These are phyloP conservation scores for Claviceps sorghi DNA, from an alignment of 2,329 filamentous ascomycete genomes.

Conservation along the genomic window DNA sequence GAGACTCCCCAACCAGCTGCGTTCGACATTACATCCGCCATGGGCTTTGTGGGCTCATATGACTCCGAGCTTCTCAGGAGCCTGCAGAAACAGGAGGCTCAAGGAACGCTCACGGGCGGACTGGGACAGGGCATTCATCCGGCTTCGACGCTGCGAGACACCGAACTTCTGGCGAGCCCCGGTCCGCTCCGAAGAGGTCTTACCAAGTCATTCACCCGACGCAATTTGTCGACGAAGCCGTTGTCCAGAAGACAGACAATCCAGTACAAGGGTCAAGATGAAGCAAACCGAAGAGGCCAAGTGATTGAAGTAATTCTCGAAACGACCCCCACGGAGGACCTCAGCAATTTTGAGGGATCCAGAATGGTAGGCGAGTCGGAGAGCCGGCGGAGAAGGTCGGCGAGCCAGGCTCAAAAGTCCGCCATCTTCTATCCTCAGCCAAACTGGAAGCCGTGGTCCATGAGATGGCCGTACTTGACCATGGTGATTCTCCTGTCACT, in stretches of 20 bases:
- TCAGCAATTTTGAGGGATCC: slow-evolving; percentile 36
- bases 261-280: slow-evolving; percentile 36
- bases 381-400: slow-evolving; percentile 24
- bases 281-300: slow-evolving; percentile 45
- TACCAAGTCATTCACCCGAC: slow-evolving; percentile 27
- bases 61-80: slow-evolving; percentile 30
- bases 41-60: slow-evolving; percentile 30
- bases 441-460: slow-evolving; percentile 52
- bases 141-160: slow-evolving; percentile 31
- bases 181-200: slow-evolving; percentile 18
- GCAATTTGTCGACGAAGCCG: slow-evolving; percentile 10
- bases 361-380: slow-evolving; percentile 13
- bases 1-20: slow-evolving; percentile 13
- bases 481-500: slow-evolving; percentile 39
- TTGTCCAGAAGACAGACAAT: slow-evolving; percentile 26
- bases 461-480: slow-evolving; percentile 46
- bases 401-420: slow-evolving; percentile 20
- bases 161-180: slow-evolving; percentile 32
- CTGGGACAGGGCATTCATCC: slow-evolving; percentile 22
- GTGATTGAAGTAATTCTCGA: slow-evolving; percentile 43
- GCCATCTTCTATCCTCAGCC: slow-evolving; percentile 47
- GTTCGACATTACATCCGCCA: slow-evolving; percentile 31
- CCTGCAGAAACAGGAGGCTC: slow-evolving; percentile 38
- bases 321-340: slow-evolving; percentile 27
- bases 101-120: slow-evolving; percentile 42